A percentile compares a stretch with the other conserved stretches of the same genome.
Evolutionary conservation across 2,329 filamentous ascomycete genomes (phyloP).

Genomic region (Lithohypha guttulata): DNA sequence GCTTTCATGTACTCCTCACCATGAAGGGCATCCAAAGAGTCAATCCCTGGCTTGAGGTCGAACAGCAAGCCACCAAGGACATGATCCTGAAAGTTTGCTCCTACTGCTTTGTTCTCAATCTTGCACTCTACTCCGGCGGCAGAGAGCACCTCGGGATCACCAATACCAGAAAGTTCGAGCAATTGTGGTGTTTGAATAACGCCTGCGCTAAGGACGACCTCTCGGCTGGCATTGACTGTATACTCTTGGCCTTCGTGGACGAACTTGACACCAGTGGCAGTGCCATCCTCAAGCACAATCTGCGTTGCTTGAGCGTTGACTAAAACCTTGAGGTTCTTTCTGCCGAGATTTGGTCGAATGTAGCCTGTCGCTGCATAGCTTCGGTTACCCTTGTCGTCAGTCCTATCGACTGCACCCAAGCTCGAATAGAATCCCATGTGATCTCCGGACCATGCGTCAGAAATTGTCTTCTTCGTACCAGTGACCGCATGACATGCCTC

Average conservation of each 20-base stretch:
- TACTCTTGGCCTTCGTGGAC: conserved; percentile 28
- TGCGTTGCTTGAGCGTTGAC: conserved; percentile 35
- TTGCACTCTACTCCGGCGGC: conserved; percentile 32
- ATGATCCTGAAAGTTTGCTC: conserved; percentile 41
- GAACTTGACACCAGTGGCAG: conserved; percentile 36
- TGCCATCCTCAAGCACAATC: conserved; percentile 19
- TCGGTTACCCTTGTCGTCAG: conserved; percentile 21
- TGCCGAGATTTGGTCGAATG: conserved; percentile 25
- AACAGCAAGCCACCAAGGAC: conserved; percentile 17
- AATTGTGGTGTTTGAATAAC: conserved; percentile 47
- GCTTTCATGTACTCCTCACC: conserved; percentile 27
- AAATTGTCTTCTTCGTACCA: conserved; percentile 21
- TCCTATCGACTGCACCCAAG: conserved; percentile 16
- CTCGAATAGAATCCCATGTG: conserved; percentile 17
- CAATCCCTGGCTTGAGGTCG: conserved; percentile 23
- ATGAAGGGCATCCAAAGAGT: conserved; percentile 27
- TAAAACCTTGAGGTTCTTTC: conserved; percentile 38
- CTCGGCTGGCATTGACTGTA: conserved; percentile 29
- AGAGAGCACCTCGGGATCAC: conserved; percentile 34
- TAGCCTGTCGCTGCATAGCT: conserved; percentile 35
- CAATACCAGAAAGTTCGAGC: conserved; percentile 52
- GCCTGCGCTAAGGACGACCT: conserved; percentile 51
- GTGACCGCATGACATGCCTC: conserved; percentile 26
- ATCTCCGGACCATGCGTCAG: conserved; percentile 16
- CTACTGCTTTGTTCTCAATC: conserved; percentile 35